Evolutionary conservation across 257 asterid genomes (phyloP), one percentile per base, ranked within the genome.

Genomic region (Nicotiana knightiana): DNA sequence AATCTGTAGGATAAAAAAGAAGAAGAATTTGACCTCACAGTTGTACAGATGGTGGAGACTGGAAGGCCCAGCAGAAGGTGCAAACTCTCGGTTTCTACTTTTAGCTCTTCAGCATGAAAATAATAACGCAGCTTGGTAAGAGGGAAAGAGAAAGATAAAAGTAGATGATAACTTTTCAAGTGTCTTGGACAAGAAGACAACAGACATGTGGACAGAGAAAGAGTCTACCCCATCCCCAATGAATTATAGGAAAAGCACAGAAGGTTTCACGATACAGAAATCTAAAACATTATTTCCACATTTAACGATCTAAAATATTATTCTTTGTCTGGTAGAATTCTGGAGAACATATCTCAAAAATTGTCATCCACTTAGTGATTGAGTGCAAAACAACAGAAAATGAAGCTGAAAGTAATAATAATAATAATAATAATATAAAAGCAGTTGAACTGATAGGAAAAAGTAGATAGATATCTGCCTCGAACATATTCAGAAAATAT

Each of bases 331-430:
- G 58, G 77, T n/a, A 53, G 46, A 70, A 3, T 70, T 70, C 77
- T n/a, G 58, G 77, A 10, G 55, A 43, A 70, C 21, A 11, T 70
- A n/a, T 43, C 58, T 70, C 18, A 70, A 39, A 70, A 43, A 43
- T 43, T 39, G 33, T 39, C 57, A 39, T 39, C 3, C 10, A 67
- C 12, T 39, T 5, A 35, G 53, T 35, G 15, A 15, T 35, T 67
- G 76, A 21, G 77, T n/a, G 58, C 51, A 30, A 70, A 70, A 70
- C 77, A 70, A 43, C 77, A 70, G 58, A 12, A 68, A 68, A 67
- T 1, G 32, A 39, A 68, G 57, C 57, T 0, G 9, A 68, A 68
- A 68, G 33, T 5, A 43, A 70, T n/a, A 66, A 5, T 1, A 37
- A 37, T 37, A 35, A 35, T 5, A 35, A 35, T 66, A 18, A 67